phyloP scores from a whole-genome alignment of 108 stramenopile genomes.

The Chaetoceros muelleri region DNA sequence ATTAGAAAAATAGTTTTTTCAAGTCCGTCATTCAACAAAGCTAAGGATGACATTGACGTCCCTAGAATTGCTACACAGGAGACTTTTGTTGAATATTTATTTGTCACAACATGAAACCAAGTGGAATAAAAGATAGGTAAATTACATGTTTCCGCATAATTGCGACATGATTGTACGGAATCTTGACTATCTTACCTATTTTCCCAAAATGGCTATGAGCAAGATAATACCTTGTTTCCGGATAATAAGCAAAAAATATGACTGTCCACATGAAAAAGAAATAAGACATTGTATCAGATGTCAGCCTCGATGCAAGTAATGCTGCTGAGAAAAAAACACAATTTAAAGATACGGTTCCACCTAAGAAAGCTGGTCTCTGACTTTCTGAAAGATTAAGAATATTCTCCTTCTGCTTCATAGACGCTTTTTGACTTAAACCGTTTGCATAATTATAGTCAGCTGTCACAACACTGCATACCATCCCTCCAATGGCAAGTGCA shows the following conservation, averaged over 20 bases:
- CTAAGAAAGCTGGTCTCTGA: conserved; percentile 47
- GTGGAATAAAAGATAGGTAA: neutral
- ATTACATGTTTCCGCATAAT: neutral
- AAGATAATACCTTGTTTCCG: conserved; percentile 39
- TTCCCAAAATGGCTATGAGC: conserved; percentile 16
- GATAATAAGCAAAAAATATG: conserved; percentile 63
- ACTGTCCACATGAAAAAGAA: conserved; percentile 42
- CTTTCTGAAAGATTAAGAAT: conserved; percentile 2
- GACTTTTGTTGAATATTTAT: neutral
- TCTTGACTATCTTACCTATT: conserved; percentile 9
- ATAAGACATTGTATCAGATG: conserved; percentile 30
- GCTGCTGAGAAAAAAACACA: conserved; percentile 62
- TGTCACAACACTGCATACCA: conserved; percentile 44
- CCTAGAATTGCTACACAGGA: conserved; percentile 3
- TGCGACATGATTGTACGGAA: conserved; percentile 19
- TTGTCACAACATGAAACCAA: neutral
- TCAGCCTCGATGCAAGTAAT: conserved; percentile 48
- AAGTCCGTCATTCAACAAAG: conserved; percentile 1
- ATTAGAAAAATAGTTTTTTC: conserved; percentile 26
- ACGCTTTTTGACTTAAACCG: conserved; percentile 11
- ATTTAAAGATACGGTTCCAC: conserved; percentile 61
- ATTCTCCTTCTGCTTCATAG: conserved; percentile 1
- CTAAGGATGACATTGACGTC: conserved; percentile 11
- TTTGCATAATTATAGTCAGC: conserved; percentile 68
- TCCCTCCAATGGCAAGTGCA: conserved; percentile 46